phyloP scores from a whole-genome alignment of 2,329 filamentous ascomycete genomes.

The Laburnicola sp. region DNA sequence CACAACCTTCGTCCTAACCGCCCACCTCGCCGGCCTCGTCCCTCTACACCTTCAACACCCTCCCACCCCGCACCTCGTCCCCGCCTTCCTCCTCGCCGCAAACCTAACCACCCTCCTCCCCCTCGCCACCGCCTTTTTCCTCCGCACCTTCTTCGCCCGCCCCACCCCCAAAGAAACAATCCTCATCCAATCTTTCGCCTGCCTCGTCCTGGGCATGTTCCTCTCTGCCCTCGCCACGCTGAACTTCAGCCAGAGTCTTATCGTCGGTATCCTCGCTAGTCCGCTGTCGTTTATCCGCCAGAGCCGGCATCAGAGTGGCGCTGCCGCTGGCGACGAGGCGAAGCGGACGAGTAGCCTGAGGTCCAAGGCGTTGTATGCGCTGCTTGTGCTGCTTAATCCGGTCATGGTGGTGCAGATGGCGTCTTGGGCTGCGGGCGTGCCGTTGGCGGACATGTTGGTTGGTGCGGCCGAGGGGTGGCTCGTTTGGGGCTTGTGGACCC shows the following conservation, averaged over 20 bases:
- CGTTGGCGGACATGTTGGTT: slow-evolving; percentile 61
- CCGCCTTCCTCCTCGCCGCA: slow-evolving; percentile 36
- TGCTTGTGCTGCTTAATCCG: slow-evolving; percentile 40
- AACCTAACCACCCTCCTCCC: slow-evolving; percentile 42
- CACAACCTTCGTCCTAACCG: slow-evolving; percentile 68
- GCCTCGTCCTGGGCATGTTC: slow-evolving; percentile 89
- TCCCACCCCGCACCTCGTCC: slow-evolving; percentile 53
- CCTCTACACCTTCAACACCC: slow-evolving; percentile 82
- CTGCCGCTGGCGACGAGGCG: too few relatives aligned
- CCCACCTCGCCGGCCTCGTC: slow-evolving; percentile 79
- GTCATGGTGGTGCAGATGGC: slow-evolving; percentile 36
- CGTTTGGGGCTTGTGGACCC: slow-evolving; percentile 86
- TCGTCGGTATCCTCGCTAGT: slow-evolving; percentile 76
- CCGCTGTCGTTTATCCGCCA: slow-evolving; percentile 74
- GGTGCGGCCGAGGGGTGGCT: slow-evolving; percentile 86
- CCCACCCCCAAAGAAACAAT: slow-evolving; percentile 71
- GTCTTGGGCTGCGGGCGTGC: slow-evolving; percentile 30
- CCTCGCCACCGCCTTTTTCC: slow-evolving; percentile 29
- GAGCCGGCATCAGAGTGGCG: too few relatives aligned
- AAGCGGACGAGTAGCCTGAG: slow-evolving; percentile 10
- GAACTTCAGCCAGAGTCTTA: slow-evolving; percentile 89
- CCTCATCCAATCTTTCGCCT: slow-evolving; percentile 85
- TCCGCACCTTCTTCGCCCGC: slow-evolving; percentile 43
- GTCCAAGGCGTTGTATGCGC: slow-evolving; percentile 15
- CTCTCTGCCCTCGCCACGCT: slow-evolving; percentile 90